These are phyloP conservation scores for Leccinum fuscescens DNA, from an alignment of 1,284 basidiomycete species.

Conservation along the genomic window DNA sequence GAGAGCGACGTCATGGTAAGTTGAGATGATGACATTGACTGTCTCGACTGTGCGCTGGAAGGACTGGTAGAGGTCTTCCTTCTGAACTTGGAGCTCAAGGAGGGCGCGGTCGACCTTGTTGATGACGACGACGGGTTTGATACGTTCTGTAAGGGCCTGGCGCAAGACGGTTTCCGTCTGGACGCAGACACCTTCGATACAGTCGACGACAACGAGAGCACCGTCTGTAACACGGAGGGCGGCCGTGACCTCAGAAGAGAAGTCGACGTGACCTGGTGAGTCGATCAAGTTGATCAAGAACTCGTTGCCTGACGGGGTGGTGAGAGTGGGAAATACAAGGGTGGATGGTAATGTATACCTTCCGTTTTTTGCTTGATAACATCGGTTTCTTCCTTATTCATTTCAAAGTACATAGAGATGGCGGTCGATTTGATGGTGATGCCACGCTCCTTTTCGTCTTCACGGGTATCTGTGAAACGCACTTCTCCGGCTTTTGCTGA, in stretches of 20 bases:
- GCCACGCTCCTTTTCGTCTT: slow-evolving; percentile 99
- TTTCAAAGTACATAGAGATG: slow-evolving; percentile 99
- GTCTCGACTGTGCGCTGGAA: slow-evolving; percentile 98
- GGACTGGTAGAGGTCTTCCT: slow-evolving; percentile 97
- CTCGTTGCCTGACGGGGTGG: slow-evolving; percentile 67
- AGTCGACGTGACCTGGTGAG: slow-evolving; percentile 99
- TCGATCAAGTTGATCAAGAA: slow-evolving; percentile 99
- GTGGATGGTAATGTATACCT: slow-evolving; percentile 45
- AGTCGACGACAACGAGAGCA: slow-evolving; percentile 98
- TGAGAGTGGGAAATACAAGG: slow-evolving; percentile 17
- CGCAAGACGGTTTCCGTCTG: slow-evolving; percentile 99
- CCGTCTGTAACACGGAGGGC: slow-evolving; percentile 99
- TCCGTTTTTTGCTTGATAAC: slow-evolving; percentile 93
- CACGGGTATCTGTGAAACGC: slow-evolving; percentile 97
- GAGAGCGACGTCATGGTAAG: slow-evolving; percentile 92
- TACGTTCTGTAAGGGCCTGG: slow-evolving; percentile 96
- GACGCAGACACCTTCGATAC: slow-evolving; percentile 99
- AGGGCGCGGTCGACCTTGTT: slow-evolving; percentile 99
- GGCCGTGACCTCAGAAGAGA: slow-evolving; percentile 99
- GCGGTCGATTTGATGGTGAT: slow-evolving; percentile 99
- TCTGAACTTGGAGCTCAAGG: slow-evolving; percentile 96
- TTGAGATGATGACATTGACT: slow-evolving; percentile 99
- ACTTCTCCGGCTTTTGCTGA: slow-evolving; percentile 92
- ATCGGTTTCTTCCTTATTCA: slow-evolving; percentile 84
- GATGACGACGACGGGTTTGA: slow-evolving; percentile 99